Conservation (phyloP, 331 rosid species). For the Spiraea crenata region DNA sequence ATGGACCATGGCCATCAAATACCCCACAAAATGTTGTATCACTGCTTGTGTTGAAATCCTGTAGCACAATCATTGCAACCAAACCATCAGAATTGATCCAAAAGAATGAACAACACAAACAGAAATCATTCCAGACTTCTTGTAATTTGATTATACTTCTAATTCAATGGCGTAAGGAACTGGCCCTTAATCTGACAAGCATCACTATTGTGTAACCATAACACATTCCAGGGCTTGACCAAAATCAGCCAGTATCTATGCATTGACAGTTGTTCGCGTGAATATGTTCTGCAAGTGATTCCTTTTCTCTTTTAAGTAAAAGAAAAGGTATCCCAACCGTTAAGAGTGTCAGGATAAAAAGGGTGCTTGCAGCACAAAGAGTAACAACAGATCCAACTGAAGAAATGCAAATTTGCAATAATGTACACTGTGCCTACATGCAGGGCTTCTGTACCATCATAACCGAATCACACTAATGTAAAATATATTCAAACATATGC, state of each 20-base stretch:
- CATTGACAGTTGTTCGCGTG: background rate
- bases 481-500: background rate
- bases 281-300: background rate
- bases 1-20: slow-evolving; percentile 66
- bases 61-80: slow-evolving; percentile 17
- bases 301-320: background rate
- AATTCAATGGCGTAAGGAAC: background rate
- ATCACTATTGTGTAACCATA: background rate
- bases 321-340: background rate
- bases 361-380: slow-evolving; percentile 1
- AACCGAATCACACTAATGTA: background rate
- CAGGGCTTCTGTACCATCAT: background rate
- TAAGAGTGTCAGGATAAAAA: background rate
- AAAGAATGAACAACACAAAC: background rate
- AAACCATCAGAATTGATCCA: slow-evolving; percentile 12
- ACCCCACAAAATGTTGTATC: slow-evolving; percentile 57
- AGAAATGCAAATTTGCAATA: background rate
- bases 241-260: background rate
- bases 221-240: background rate
- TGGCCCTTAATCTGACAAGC: background rate
- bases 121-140: background rate
- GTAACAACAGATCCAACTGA: background rate
- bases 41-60: slow-evolving; percentile 42
- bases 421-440: background rate
- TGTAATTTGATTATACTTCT: background rate